These are phyloP conservation scores for Acer saccharum DNA, from an alignment of 345 rosid genomes.

Conservation along the genomic window DNA sequence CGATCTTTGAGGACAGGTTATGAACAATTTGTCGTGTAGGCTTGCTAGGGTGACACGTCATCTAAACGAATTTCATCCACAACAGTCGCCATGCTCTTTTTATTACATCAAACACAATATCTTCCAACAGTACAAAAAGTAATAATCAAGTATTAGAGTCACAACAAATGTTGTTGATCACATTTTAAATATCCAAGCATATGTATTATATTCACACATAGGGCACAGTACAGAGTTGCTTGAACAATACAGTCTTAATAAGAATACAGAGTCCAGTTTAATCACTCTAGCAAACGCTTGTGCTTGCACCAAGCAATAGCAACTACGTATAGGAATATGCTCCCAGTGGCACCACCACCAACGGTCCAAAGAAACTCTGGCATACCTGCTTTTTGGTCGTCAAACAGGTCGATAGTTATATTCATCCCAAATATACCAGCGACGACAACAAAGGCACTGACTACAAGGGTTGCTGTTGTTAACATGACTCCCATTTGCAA, in stretches of 20 bases:
- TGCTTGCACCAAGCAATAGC: constrained; percentile 89
- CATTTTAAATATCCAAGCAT: background rate
- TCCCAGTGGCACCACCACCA: constrained; percentile 63
- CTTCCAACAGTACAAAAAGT: background rate
- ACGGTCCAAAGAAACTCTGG: constrained; percentile 67
- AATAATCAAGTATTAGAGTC: too few species aligned
- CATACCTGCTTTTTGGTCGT: constrained; percentile 27
- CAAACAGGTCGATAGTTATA: constrained; percentile 58
- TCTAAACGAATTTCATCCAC: too few species aligned
- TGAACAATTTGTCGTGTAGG: too few species aligned
- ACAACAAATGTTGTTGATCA: background rate
- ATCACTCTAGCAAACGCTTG: constrained; percentile 71
- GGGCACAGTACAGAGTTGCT: background rate
- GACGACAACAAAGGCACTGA: constrained; percentile 66
- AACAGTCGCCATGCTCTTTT: too few species aligned
- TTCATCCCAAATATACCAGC: constrained; percentile 85
- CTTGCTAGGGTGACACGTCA: too few species aligned
- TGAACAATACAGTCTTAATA: background rate
- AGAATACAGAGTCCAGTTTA: background rate
- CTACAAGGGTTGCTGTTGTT: constrained; percentile 82
- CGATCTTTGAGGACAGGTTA: too few species aligned
- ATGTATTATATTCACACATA: background rate
- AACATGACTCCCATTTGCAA: constrained; percentile 96
- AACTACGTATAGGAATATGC: constrained; percentile 60
- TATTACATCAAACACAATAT: too few species aligned